phyloP scores from a whole-genome alignment of 2,329 filamentous ascomycete species.

The Hypoxylon sp. region DNA sequence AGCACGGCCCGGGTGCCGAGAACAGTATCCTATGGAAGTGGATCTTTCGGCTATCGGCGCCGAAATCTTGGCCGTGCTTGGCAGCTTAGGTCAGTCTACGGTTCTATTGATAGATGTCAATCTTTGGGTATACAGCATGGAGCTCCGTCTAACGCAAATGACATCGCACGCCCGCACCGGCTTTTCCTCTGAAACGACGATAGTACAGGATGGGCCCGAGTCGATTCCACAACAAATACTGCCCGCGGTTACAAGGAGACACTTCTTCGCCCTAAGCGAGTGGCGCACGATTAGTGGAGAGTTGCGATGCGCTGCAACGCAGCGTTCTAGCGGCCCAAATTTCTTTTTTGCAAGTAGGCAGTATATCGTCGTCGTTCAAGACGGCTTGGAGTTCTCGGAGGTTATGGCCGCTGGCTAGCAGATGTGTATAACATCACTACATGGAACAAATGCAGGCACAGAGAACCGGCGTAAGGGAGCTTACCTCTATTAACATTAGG shows the following conservation, averaged over 20 bases:
- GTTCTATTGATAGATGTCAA: neutral
- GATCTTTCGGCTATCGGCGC: neutral
- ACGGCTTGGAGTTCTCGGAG: conserved; percentile 27
- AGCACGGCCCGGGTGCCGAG: neutral
- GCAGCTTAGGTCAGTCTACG: neutral
- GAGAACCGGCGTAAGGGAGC: neutral
- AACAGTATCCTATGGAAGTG: neutral
- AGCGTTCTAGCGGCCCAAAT: neutral
- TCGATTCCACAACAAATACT: neutral
- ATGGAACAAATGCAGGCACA: neutral
- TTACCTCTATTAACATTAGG: too few species aligned
- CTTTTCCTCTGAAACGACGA: neutral
- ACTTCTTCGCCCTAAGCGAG: neutral
- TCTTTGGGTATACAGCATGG: neutral
- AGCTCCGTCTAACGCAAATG: neutral
- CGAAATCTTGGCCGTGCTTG: neutral
- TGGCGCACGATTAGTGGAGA: neutral
- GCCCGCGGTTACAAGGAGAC: neutral
- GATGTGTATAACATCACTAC: neutral
- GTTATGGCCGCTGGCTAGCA: neutral
- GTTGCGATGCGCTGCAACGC: neutral
- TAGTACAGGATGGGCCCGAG: neutral
- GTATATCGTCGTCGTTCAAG: conserved; percentile 24
- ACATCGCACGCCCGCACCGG: neutral
- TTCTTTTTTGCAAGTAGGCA: conserved; percentile 20